Conservation (phyloP, 306 rosid species). For the Vigna nakashimae region DNA sequence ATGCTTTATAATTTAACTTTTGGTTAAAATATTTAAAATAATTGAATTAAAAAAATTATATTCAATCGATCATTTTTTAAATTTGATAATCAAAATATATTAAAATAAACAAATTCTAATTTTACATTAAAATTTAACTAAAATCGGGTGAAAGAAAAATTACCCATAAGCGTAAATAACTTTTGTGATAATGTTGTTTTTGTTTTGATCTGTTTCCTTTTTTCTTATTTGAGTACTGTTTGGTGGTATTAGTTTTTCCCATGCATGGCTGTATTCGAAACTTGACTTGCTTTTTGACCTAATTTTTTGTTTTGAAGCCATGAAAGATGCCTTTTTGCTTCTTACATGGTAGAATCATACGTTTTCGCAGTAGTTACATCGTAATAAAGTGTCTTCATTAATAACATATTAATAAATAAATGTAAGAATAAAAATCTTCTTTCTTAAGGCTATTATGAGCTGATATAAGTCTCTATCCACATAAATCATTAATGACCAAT, state of each 20-base stretch:
- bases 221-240: not conserved
- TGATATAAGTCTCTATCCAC: too few relatives aligned
- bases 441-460: too few relatives aligned
- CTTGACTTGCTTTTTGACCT: not conserved
- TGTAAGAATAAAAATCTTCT: constrained; percentile 26
- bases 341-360: not conserved
- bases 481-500: too few relatives aligned
- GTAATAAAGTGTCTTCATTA: not conserved
- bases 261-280: not conserved
- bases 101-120: too few relatives aligned
- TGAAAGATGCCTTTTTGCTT: not conserved
- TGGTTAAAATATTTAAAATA: too few relatives aligned
- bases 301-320: not conserved
- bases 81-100: too few relatives aligned
- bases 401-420: too few relatives aligned
- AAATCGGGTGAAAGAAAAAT: too few relatives aligned
- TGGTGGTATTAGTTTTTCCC: not conserved
- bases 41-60: too few relatives aligned
- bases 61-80: too few relatives aligned
- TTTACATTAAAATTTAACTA: too few relatives aligned
- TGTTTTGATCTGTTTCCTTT: not conserved
- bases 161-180: not conserved
- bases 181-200: not conserved
- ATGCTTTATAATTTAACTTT: too few relatives aligned
- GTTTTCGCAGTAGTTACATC: not conserved